Evolutionary conservation across 257 asterid species (phyloP).

Genomic region (Nicotiana otophora): DNA sequence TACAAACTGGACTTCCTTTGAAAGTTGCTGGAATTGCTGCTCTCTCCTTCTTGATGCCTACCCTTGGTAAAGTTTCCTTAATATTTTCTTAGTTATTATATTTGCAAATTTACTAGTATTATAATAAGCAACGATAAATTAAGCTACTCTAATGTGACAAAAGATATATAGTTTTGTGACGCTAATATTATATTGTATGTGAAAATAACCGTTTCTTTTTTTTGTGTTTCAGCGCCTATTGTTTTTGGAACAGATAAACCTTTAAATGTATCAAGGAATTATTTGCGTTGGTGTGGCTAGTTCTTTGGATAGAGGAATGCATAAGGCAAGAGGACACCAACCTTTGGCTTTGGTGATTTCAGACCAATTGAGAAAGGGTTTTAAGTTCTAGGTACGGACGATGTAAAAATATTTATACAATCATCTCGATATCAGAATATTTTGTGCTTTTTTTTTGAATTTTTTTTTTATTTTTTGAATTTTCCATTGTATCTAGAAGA

Average conservation of each 20-base stretch:
- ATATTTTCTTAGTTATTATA: no score
- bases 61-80: slow-evolving; percentile 51
- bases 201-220: no score
- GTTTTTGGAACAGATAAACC: slow-evolving; percentile 55
- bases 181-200: background rate
- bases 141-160: background rate
- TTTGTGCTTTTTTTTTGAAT: background rate
- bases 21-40: slow-evolving; percentile 50
- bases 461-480: background rate
- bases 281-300: slow-evolving; percentile 5
- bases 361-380: background rate
- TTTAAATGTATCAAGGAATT: slow-evolving; percentile 20
- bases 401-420: background rate
- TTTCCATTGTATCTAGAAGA: background rate
- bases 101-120: background rate
- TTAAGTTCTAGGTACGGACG: background rate
- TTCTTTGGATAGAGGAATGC: background rate
- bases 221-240: slow-evolving; percentile 46
- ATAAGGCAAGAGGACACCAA: background rate
- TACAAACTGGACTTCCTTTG: slow-evolving; percentile 50
- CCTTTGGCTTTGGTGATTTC: background rate
- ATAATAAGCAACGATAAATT: background rate
- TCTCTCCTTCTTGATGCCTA: slow-evolving; percentile 73
- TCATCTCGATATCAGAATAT: background rate
- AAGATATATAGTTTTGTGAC: background rate